Percentiles rank a stretch among this genome's conserved stretches.
Evolutionary conservation across 2,329 filamentous ascomycete genomes (phyloP).

Genomic region (Exophiala mesophila): DNA sequence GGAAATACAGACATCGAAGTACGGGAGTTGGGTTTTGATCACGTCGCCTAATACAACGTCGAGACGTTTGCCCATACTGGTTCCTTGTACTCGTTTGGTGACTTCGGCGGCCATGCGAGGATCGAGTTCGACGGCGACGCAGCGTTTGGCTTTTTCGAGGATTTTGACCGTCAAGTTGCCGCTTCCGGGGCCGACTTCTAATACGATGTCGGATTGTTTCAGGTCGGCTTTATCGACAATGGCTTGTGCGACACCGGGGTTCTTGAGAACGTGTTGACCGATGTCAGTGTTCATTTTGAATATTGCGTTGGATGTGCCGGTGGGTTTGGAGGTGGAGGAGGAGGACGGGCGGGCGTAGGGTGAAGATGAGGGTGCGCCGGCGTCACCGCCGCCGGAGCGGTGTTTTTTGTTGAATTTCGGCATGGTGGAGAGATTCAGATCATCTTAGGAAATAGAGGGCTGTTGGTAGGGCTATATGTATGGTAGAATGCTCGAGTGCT

Average conservation of each 20-base stretch:
- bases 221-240: conserved; percentile 83
- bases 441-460: too few species aligned
- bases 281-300: conserved; percentile 97
- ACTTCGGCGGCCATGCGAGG: conserved; percentile 95
- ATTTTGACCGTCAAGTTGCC: conserved; percentile 88
- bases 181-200: conserved; percentile 88
- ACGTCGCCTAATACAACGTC: conserved; percentile 89
- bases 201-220: conserved; percentile 82
- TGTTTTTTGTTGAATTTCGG: conserved; percentile 51
- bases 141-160: conserved; percentile 76
- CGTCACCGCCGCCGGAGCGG: conserved; percentile 47
- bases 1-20: conserved; percentile 78
- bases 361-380: conserved; percentile 30
- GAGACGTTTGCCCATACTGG: conserved; percentile 73
- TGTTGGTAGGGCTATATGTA: too few species aligned
- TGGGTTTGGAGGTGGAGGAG: conserved; percentile 38
- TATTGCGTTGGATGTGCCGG: conserved; percentile 66
- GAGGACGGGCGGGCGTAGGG: conserved; percentile 44
- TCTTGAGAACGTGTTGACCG: conserved; percentile 89
- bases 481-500: too few species aligned
- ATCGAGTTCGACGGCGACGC: conserved; percentile 86
- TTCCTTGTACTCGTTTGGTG: conserved; percentile 88
- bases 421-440: conserved; percentile 37
- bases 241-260: conserved; percentile 74
- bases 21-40: conserved; percentile 77